phyloP scores from a whole-genome alignment of 768 basidiomycete genomes.

The Austroboletus eburneus region DNA sequence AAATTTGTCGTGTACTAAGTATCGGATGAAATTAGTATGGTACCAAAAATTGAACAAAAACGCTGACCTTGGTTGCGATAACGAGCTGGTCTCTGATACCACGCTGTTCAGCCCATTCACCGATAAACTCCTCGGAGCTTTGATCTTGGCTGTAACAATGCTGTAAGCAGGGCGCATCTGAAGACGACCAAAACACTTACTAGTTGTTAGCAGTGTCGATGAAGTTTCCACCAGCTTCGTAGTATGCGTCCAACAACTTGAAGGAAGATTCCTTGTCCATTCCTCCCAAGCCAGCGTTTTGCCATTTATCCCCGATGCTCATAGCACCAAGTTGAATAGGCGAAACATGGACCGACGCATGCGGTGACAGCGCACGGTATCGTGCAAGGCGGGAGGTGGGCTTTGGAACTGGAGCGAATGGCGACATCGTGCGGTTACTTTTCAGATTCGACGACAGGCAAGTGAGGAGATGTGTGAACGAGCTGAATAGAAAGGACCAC shows the following conservation, averaged over 20 bases:
- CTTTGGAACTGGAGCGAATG: constrained; percentile 17
- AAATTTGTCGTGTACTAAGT: constrained; percentile 17
- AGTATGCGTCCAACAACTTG: constrained; percentile 42
- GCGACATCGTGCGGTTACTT: background rate
- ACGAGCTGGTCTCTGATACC: constrained; percentile 44
- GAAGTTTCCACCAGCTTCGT: constrained; percentile 45
- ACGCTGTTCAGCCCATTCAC: constrained; percentile 47
- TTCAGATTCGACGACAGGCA: background rate
- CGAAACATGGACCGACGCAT: no score
- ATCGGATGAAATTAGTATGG: background rate
- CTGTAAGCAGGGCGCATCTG: background rate
- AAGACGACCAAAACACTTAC: constrained; percentile 14
- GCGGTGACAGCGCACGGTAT: no score
- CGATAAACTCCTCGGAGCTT: constrained; percentile 47
- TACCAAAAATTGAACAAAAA: background rate
- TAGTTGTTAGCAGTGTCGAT: constrained; percentile 49
- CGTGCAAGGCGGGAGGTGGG: no score
- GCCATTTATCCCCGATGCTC: no score
- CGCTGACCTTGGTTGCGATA: constrained; percentile 43
- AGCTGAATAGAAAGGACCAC: no score
- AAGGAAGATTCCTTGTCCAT: no score
- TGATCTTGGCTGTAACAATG: constrained; percentile 43
- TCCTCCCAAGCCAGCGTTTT: no score
- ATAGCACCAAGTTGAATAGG: no score
- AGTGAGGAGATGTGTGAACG: background rate